phyloP scores from a whole-genome alignment of 148 eudicot species.

The Vaccinium myrtillus region DNA sequence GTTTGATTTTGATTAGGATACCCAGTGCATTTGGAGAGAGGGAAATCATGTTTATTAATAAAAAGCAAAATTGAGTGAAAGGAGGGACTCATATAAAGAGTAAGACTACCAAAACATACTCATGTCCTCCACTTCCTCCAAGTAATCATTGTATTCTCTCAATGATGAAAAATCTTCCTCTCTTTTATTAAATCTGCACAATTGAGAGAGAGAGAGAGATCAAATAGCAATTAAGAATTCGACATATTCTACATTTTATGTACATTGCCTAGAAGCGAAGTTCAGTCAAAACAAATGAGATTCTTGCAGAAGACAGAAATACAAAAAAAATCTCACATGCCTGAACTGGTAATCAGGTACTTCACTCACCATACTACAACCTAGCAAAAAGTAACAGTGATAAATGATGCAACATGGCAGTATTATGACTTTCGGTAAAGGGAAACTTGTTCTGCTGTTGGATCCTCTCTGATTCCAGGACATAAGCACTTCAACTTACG shows the following conservation, averaged over 20 bases:
- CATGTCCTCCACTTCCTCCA: constrained; percentile 95
- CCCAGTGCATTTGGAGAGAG: not conserved
- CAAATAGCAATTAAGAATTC: not conserved
- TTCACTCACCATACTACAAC: not conserved
- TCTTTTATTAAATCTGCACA: constrained; percentile 75
- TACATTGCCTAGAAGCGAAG: not conserved
- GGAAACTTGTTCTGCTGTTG: not conserved
- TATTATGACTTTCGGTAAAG: not conserved
- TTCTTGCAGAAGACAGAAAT: not conserved
- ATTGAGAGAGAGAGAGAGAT: not conserved
- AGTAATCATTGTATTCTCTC: constrained; percentile 89
- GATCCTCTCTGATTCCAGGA: not conserved
- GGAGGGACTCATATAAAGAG: not conserved
- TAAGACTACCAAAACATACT: constrained; percentile 44
- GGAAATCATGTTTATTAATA: not conserved
- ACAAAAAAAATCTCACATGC: not conserved
- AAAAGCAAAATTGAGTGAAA: not conserved
- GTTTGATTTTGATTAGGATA: not conserved
- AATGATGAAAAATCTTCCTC: constrained; percentile 83
- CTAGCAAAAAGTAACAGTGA: not conserved
- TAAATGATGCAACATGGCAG: not conserved
- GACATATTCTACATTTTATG: not conserved
- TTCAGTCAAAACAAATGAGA: not conserved
- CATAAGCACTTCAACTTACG: not conserved
- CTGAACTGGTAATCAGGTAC: not conserved